Base-by-base conservation (phyloP, 1,284 basidiomycete genomes). In the Gomphus bonarii region DNA sequence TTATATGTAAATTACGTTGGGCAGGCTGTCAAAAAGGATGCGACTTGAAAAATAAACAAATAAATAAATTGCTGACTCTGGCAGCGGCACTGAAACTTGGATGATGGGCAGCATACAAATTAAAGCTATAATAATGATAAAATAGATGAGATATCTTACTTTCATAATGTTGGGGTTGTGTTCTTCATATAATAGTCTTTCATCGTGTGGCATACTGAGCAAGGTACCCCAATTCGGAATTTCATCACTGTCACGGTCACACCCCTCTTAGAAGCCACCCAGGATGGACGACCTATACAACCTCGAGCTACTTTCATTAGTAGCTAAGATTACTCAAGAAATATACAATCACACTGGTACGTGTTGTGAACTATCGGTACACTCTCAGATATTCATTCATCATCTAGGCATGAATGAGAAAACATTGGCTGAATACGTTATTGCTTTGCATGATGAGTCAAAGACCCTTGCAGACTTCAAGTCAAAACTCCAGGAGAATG, bases 401-500 rank as follows among this genome's bases (percentile, higher is more conserved):
- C 28, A 36, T 43, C 79, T 80, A 64, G 87, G 80, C 50, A 73
- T 88, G 55, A 89, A 87, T 68, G 94, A 97, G 77, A 95, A 94
- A 67, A 88, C 88, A 11, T 78, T 95, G 36, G 93, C 95, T 28
- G 95, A 99, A 74, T 99, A 97, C 72, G 82, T 98, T 62, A 95
- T 99, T 62, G 76, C 82, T 66, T 80, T 98, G 55, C 95, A 99
- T 72, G 88, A 91, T 63, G 74, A 91, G 64, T 88, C 88, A 66
- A 88, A 80, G 63, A 82, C 81, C 60, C 74, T 91, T 48, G 70
- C 74, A 12, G 80, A 84, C 57, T 99, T 99, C 81, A 91, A 93
- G 71, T 66, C 72, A 50, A 89, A 91, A 68, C 80, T 99, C 54
- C 77, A 80, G 59, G 85, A 88, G 62, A 78, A 84, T 57, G 93